Evolutionary conservation across 495 filamentous ascomycete species (phyloP), one percentile per base, ranked within the genome.

Genomic region (Pseudoneurospora amorphoporcata): DNA sequence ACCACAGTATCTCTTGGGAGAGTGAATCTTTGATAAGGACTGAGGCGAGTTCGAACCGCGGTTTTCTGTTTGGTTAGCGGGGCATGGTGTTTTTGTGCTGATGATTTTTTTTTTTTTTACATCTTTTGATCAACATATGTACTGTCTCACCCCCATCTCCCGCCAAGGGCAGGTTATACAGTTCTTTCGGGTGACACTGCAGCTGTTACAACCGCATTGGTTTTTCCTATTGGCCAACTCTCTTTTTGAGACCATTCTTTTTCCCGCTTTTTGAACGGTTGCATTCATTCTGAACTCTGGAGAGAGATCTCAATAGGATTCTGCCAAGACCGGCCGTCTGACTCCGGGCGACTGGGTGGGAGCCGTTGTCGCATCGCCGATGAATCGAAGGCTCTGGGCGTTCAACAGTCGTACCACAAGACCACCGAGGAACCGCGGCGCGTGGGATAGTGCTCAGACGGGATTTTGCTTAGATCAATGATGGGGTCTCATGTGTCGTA

Each of bases 41-140:
- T 77, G 72, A 78, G 69, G 72, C 68, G 72, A 81, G 83, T 83
- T 83, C 83, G 82, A 69, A 75, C 76, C 73, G 71, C 72, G 71
- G 72, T 42, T 37, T 45, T 69, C 4, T 17, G 40, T 72, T 38
- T 82, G 77, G 83, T 84, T 84, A 82, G 83, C 75, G 61, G 75
- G 70, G 45, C 70, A 68, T 69, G 71, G 73, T 75, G 76, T 79
- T 82, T 82, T 81, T 73, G 71, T 81, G 80, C 74, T 83, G 81
- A 79, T 79, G 78, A 84, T 84, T 84, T 83, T 73, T 80, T 83
- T 84, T 84, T 83, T 73, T 80, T 83, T 84, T 77, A 84, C 83
- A 81, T 74, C 14, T 37, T 37, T 65, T 16, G 53, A 65, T 65
- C 53, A 65, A 17, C 29, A 61, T 32, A 16, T 32, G 29, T 61